phyloP scores from a whole-genome alignment of 2,329 filamentous ascomycete genomes.

The Cadophora luteo-olivacea region DNA sequence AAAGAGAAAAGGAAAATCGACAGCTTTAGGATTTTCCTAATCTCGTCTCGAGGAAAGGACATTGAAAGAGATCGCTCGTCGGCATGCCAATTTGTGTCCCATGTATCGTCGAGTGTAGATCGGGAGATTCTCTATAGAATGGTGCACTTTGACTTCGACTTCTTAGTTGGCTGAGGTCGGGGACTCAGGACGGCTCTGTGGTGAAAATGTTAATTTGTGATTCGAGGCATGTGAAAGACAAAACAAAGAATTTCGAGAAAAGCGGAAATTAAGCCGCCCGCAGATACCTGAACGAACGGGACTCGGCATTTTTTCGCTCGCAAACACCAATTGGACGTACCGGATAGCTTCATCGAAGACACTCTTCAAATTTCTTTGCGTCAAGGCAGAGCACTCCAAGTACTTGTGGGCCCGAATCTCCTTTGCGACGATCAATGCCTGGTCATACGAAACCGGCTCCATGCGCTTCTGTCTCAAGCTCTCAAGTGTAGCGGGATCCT shows the following conservation, averaged over 20 bases:
- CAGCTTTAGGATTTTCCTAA: slow-evolving; percentile 14
- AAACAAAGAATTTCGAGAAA: not conserved
- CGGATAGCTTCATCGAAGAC: slow-evolving; percentile 99
- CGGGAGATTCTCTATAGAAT: slow-evolving; percentile 59
- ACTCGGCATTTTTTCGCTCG: not conserved
- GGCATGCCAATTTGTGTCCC: slow-evolving; percentile 15
- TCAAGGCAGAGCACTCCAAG: slow-evolving; percentile 95
- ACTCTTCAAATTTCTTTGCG: slow-evolving; percentile 95
- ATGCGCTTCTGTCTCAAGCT: slow-evolving; percentile 89
- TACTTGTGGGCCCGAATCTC: slow-evolving; percentile 98
- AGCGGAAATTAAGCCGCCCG: not conserved
- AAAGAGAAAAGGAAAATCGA: slow-evolving; percentile 27
- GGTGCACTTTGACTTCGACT: slow-evolving; percentile 72
- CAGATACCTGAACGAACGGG: not conserved
- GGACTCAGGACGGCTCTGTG: slow-evolving; percentile 75
- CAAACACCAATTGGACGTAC: slow-evolving; percentile 60
- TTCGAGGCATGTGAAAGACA: not conserved
- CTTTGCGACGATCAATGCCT: slow-evolving; percentile 86
- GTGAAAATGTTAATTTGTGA: slow-evolving; percentile 29
- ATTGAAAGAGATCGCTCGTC: slow-evolving; percentile 26
- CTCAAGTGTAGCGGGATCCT: slow-evolving; percentile 83
- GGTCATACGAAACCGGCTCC: slow-evolving; percentile 95
- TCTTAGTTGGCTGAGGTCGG: slow-evolving; percentile 61
- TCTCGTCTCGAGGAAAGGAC: slow-evolving; percentile 25
- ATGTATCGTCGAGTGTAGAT: slow-evolving; percentile 10